Percentiles rank a stretch among this genome's conserved stretches.
phyloP scores from a whole-genome alignment of 2,329 filamentous ascomycete species.

The Pseudocercospora musae region DNA sequence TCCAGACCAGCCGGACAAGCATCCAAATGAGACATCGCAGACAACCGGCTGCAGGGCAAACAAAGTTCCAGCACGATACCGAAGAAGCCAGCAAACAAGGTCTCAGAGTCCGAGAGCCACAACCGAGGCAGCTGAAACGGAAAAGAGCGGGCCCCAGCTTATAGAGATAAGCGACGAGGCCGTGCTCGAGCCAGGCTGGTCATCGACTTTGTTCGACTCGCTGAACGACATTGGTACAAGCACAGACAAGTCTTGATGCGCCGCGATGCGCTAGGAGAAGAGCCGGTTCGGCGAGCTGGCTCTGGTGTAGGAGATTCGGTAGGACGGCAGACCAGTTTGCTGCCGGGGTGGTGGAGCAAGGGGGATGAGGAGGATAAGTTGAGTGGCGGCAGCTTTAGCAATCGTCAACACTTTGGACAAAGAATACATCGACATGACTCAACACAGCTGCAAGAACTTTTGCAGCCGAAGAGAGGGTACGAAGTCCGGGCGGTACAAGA shows the following conservation, averaged over 20 bases:
- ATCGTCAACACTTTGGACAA: not conserved
- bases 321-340: not conserved
- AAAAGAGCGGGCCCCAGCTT: not conserved
- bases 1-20: not conserved
- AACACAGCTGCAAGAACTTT: not conserved
- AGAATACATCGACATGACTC: constrained; percentile 1
- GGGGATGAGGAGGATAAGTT: not conserved
- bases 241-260: not conserved
- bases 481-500: not conserved
- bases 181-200: not conserved
- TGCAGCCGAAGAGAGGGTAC: not conserved
- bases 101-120: not conserved
- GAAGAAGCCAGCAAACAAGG: not conserved
- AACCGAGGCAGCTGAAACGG: not conserved
- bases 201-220: not conserved
- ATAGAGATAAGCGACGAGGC: not conserved
- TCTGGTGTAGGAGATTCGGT: not conserved
- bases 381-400: not conserved
- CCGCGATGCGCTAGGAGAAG: not conserved
- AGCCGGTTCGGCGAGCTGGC: not conserved
- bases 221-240: not conserved
- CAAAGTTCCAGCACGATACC: not conserved
- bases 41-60: not conserved
- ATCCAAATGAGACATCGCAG: not conserved
- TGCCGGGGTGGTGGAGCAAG: not conserved